A percentile compares a stretch with the other conserved stretches of the same genome.
These are phyloP conservation scores for Diutina ranongensis DNA, from an alignment of 1,139 yeast genomes.

Conservation along the genomic window DNA sequence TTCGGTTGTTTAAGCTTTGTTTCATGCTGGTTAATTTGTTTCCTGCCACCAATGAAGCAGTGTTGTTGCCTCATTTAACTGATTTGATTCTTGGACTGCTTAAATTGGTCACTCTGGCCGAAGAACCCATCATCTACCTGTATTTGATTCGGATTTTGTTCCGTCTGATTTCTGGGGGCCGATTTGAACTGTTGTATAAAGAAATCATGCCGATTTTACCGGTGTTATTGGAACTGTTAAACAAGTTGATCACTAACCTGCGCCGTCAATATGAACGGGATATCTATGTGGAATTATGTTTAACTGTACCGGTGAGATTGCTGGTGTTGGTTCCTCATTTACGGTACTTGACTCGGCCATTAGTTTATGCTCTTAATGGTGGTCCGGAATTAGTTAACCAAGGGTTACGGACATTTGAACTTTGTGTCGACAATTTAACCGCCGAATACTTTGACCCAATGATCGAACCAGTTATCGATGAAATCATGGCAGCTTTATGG, in stretches of 20 bases:
- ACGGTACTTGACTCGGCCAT: conserved; percentile 77
- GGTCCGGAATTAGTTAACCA: conserved; percentile 87
- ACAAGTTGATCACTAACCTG: conserved; percentile 72
- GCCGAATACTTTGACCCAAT: conserved; percentile 97
- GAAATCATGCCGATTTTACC: conserved; percentile 89
- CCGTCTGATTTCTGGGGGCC: conserved; percentile 92
- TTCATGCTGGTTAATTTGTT: conserved; percentile 93
- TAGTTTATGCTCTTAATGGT: conserved; percentile 84
- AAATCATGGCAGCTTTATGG: conserved; percentile 90
- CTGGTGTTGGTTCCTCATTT: conserved; percentile 91
- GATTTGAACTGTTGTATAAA: conserved; percentile 84
- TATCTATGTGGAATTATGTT: conserved; percentile 84
- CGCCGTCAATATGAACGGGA: conserved; percentile 86
- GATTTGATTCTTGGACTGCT: conserved; percentile 72
- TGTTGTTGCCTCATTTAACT: conserved; percentile 77
- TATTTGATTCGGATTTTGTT: conserved; percentile 81
- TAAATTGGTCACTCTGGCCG: conserved; percentile 73
- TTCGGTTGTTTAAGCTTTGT: conserved; percentile 78
- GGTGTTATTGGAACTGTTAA: conserved; percentile 73
- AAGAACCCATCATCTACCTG: conserved; percentile 85
- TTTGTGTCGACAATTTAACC: conserved; percentile 93
- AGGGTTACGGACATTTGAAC: conserved; percentile 85
- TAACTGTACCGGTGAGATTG: conserved; percentile 89
- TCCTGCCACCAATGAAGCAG: conserved; percentile 79
- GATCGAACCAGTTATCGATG: conserved; percentile 89